phyloP scores from a whole-genome alignment of 2,329 filamentous ascomycete genomes.

The Diaporthe caulivora region DNA sequence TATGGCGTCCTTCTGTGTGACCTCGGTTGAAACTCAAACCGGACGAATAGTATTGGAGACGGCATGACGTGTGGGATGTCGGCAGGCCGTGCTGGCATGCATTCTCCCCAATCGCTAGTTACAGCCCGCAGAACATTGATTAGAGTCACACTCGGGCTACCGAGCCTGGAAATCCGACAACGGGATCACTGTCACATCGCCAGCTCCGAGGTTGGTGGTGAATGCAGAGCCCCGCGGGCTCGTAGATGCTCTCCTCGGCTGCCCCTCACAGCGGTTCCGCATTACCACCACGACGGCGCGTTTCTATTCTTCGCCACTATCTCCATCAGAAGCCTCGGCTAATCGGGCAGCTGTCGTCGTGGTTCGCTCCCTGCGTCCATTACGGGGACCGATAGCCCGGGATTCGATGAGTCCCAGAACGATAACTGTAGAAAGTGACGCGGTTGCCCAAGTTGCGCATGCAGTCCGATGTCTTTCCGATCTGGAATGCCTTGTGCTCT shows the following conservation, averaged over 20 bases:
- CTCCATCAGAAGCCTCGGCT: not conserved
- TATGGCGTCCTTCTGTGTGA: not conserved
- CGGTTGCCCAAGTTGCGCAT: not conserved
- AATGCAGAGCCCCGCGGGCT: not conserved
- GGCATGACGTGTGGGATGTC: slow-evolving; percentile 1
- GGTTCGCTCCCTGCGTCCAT: not conserved
- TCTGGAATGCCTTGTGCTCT: no score
- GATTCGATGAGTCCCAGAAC: not conserved
- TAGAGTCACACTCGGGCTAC: not conserved
- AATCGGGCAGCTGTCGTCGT: not conserved
- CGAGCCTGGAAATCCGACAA: not conserved
- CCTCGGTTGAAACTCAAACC: slow-evolving; percentile 17
- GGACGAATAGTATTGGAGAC: not conserved
- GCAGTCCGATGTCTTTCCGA: no score
- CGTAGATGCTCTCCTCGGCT: not conserved
- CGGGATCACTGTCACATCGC: not conserved
- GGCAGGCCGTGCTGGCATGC: not conserved
- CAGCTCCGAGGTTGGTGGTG: not conserved
- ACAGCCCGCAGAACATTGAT: not conserved
- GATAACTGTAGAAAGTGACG: no score
- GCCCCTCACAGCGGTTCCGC: slow-evolving; percentile 10
- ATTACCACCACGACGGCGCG: not conserved
- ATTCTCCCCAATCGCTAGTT: not conserved
- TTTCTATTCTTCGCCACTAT: not conserved
- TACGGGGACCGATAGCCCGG: not conserved